Base-by-base conservation (phyloP, 2,329 filamentous ascomycete genomes). In the Cordyceps sp. region DNA sequence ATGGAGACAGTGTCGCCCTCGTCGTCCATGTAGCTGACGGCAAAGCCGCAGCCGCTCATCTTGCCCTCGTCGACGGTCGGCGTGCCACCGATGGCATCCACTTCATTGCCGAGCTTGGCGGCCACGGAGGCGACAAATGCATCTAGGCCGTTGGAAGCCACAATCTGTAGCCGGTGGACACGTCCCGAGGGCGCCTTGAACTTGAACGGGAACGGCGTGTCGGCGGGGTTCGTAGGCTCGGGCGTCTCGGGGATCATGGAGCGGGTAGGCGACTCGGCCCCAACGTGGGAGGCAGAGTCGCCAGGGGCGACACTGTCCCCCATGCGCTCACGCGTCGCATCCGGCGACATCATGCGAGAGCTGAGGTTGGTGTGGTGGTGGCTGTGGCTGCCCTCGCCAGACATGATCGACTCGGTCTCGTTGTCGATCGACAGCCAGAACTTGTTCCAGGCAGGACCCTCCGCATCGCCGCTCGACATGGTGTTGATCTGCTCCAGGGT, bases 381-480 rank as follows among this genome's bases (percentile, higher is more conserved):
- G 45, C 82, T 78, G 47, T 78, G 77, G 47, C 80, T 82, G 30
- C 79, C 82, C 35, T 92, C 84, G 37, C 86, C 90, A 37, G 90
- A 98, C 55, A 96, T 76, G 68, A 93, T 79, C 3, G 90, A 98
- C 57, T 96, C 90, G 12, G 86, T 88, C 53, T 93, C 88, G 45
- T 92, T 75, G 54, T 96, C 73, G 45, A 98, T 76, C 1, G 90
- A 96, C 42, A 96, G 66, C 90, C 90, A 98, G 62, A 98, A 98
- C 58, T 96, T 98, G 64, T 94, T 96, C 90, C 90, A 98, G 6
- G 90, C 90, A 5, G 90, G 90, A 0, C 90, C 90, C 58, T 98
- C 90, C 45, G 74, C 84, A 50, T 93, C 88, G 26, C 73, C 72
- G 33, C 77, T 85, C 26, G 72, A 76, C 78, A 98, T 96, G 36